These are phyloP conservation scores for Podaxis carcinomalis DNA, from an alignment of 768 basidiomycete genomes.

Conservation along the genomic window DNA sequence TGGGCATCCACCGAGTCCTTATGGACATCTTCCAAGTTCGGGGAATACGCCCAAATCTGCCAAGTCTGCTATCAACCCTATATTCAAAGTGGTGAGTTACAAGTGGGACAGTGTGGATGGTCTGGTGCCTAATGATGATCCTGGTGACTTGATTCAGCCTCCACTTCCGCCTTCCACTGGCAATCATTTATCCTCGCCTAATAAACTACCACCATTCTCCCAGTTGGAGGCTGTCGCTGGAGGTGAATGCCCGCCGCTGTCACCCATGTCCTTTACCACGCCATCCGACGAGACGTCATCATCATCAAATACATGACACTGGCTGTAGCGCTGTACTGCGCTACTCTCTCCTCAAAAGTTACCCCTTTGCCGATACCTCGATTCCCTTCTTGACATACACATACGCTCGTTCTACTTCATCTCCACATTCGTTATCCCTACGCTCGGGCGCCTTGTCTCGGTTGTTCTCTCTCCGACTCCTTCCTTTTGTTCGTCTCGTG, in stretches of 20 bases:
- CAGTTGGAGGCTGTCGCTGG: slow-evolving; percentile 82
- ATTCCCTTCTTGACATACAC: not conserved
- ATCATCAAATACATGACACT: slow-evolving; percentile 23
- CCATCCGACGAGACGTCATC: slow-evolving; percentile 38
- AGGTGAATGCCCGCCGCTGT: slow-evolving; percentile 66
- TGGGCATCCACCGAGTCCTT: slow-evolving; percentile 46
- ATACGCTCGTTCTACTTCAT: slow-evolving; percentile 15
- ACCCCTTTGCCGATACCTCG: not conserved
- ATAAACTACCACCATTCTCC: slow-evolving; percentile 71
- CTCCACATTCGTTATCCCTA: slow-evolving; percentile 13
- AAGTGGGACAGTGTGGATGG: slow-evolving; percentile 33
- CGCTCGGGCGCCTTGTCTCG: slow-evolving; percentile 11
- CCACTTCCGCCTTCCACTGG: slow-evolving; percentile 49
- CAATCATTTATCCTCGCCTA: slow-evolving; percentile 23
- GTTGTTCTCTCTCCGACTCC: slow-evolving; percentile 5
- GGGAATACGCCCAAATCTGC: slow-evolving; percentile 59
- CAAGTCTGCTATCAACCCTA: slow-evolving; percentile 75
- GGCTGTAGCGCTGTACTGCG: slow-evolving; percentile 17
- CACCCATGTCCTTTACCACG: slow-evolving; percentile 67
- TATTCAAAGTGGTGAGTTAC: slow-evolving; percentile 85
- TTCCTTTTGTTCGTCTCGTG: slow-evolving; percentile 16
- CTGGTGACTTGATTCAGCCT: slow-evolving; percentile 38
- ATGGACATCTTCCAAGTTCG: slow-evolving; percentile 59
- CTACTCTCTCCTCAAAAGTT: slow-evolving; percentile 11
- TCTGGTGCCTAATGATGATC: slow-evolving; percentile 31